A percentile compares a stretch with the other conserved stretches of the same genome.
Evolutionary conservation across 352 stramenopile species (phyloP).

Genomic region (Phytopythium mirpurense): DNA sequence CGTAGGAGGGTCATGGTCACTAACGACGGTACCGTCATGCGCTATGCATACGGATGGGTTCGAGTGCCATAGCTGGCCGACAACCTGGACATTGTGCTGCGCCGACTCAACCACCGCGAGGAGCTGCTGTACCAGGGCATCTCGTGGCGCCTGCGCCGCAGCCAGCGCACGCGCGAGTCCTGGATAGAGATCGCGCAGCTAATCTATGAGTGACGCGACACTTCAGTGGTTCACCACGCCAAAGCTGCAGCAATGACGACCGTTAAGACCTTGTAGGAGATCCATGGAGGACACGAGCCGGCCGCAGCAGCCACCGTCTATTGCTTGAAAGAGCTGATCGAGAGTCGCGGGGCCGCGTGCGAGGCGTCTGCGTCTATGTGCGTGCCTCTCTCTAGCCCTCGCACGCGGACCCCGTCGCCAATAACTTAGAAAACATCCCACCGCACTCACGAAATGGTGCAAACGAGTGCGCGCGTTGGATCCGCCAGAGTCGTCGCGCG

Average conservation of each 20-base stretch:
- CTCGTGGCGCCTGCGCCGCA: constrained; percentile 50
- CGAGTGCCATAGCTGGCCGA: constrained; percentile 36
- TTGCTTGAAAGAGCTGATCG: neutral
- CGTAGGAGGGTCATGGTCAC: too few relatives aligned
- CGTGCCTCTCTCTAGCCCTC: constrained; percentile 7
- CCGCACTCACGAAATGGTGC: constrained; percentile 1
- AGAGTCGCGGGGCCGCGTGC: neutral
- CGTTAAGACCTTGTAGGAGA: too few relatives aligned
- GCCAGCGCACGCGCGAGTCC: constrained; percentile 35
- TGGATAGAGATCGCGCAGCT: constrained; percentile 77
- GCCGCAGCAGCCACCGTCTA: too few relatives aligned
- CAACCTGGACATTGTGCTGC: constrained; percentile 57
- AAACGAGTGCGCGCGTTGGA: neutral
- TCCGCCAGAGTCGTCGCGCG: neutral
- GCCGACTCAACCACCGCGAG: constrained; percentile 59
- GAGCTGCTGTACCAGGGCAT: constrained; percentile 68
- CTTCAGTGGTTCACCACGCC: too few relatives aligned
- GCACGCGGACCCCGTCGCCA: constrained; percentile 5
- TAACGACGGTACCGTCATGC: too few relatives aligned
- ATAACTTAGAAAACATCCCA: constrained; percentile 7
- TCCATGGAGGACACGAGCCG: too few relatives aligned
- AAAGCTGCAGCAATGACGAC: too few relatives aligned
- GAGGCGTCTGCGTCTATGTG: constrained; percentile 4
- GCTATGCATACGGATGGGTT: too few relatives aligned
- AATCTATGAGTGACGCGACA: constrained; percentile 52